Base-by-base conservation (phyloP, 1,284 basidiomycete species). In the Cryptococcus deneoformans region DNA sequence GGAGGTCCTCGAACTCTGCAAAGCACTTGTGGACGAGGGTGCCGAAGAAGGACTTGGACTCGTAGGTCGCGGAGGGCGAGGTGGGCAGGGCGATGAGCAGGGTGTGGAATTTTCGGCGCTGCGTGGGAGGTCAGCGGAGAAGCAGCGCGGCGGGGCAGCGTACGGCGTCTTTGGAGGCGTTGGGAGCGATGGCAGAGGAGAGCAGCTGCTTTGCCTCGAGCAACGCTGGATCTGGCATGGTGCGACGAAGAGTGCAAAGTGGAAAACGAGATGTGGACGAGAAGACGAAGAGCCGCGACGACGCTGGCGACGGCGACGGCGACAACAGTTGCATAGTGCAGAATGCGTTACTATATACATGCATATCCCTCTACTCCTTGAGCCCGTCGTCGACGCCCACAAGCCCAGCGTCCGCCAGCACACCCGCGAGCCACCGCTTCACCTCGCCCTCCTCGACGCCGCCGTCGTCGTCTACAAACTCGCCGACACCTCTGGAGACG, bases 381-480 rank as follows among this genome's bases (percentile, higher is more conserved):
- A 8, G 66, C 68, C 43, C 66, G 29, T 72, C 71, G 53, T 67
- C 69, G 14, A 65, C 66, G 2, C 65, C 71, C 2, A 68, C 68
- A n/a, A 74, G 51, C 1, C 74, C 74, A 11, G 68, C 70, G 44
- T 74, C 70, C 47, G 46, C 51, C 46, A 76, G 58, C 40, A 75
- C 49, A 1, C 53, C 59, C 2, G 56, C 50, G 35, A 76, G 59
- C 75, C 75, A 76, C 53, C 72, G 61, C 11, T 45, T 53, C 38
- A 76, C 66, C 56, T 75, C 70, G 5, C 70, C 71, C 46, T 72
- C 67, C 61, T 76, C 75, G 6, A 76, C 66, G 3, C 75, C 75
- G 3, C 75, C 75, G 34, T 66, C 56, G 36, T 59, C 61, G 53
- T 76, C 73, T 29, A 76, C 60, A n/a, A 76, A 66, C 50, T 72